Evolutionary conservation across 352 stramenopile genomes (phyloP), one percentile per base, ranked within the genome.

Genomic region (Phytophthora sp.): DNA sequence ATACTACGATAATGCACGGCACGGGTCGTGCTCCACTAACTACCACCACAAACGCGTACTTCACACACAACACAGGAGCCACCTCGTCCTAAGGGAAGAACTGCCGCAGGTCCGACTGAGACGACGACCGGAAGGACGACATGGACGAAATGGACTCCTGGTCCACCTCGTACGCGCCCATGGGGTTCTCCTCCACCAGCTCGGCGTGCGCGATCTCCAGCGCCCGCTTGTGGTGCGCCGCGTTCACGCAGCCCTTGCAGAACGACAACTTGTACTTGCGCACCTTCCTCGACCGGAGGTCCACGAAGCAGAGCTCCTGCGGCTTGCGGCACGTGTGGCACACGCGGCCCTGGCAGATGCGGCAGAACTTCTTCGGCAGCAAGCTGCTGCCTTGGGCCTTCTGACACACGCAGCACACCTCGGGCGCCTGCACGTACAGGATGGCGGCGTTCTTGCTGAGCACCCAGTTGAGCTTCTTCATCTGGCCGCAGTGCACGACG

Each of bases 401-500:
- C 23, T 63, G 55, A 49, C 67, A 76, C 12, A 72, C 45, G 26
- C 67, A 72, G 53, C 62, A 76, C 17, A 54, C 15, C 21, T 76
- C 62, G 13, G 46, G 54, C 31, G 56, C 27, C 32, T 57, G 60
- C 12, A 50, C 54, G 50, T 67, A 74, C 11, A 59, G 15, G 31
- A 70, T 52, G 12, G 20, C 17, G 5, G 66, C 60, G 49, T 70
- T 74, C 60, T 72, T 72, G 44, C 39, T 69, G 18, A 76, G 43
- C 43, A 46, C 49, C 67, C 67, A 76, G 52, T 65, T 76, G 56
- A 76, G 67, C 51, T 76, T 76, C 52, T 72, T 76, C 67, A 76
- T 76, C 43, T 66, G 67, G 11, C 67, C 62, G 23, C 62, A 72
- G 37, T 55, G 62, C 28, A 76, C 62, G 12, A 72, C 62, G 12